phyloP scores from a whole-genome alignment of 2,329 filamentous ascomycete species.

The Akanthomyces lecanii region DNA sequence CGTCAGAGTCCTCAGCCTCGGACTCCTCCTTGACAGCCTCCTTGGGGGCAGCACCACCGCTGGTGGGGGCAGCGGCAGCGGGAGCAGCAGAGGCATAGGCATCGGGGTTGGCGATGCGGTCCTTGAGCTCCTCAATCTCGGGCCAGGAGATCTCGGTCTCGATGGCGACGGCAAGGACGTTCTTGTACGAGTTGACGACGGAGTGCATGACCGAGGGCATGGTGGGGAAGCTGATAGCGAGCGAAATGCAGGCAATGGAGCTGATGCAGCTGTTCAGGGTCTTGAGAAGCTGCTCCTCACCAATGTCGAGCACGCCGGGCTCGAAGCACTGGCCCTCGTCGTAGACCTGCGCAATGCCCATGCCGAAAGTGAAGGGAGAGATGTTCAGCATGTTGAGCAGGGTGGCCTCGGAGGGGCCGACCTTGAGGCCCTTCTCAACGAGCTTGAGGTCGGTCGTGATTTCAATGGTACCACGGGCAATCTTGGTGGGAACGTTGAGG shows the following conservation, averaged over 20 bases:
- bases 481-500: slow-evolving; percentile 99
- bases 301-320: slow-evolving; percentile 81
- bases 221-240: slow-evolving; percentile 93
- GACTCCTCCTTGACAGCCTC: slow-evolving; percentile 65
- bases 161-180: slow-evolving; percentile 81
- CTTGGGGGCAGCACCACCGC: slow-evolving; percentile 51
- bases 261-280: slow-evolving; percentile 75
- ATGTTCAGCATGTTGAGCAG: slow-evolving; percentile 99
- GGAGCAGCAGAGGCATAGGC: slow-evolving; percentile 85
- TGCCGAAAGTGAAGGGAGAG: slow-evolving; percentile 99
- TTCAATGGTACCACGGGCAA: slow-evolving; percentile 99
- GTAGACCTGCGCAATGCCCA: slow-evolving; percentile 95
- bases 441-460: slow-evolving; percentile 98
- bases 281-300: slow-evolving; percentile 89
- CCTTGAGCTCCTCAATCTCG: slow-evolving; percentile 96
- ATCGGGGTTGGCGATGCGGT: slow-evolving; percentile 98
- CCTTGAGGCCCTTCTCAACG: slow-evolving; percentile 86
- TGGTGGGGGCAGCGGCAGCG: slow-evolving; percentile 53
- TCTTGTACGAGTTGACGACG: slow-evolving; percentile 97
- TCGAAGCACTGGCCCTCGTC: slow-evolving; percentile 93
- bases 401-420: slow-evolving; percentile 97
- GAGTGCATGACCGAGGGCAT: slow-evolving; percentile 96
- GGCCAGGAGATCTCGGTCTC: slow-evolving; percentile 91
- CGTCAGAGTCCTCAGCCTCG: slow-evolving; percentile 57
- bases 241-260: slow-evolving; percentile 85